phyloP scores from a whole-genome alignment of 345 rosid genomes.

The Boechera divaricarpa region DNA sequence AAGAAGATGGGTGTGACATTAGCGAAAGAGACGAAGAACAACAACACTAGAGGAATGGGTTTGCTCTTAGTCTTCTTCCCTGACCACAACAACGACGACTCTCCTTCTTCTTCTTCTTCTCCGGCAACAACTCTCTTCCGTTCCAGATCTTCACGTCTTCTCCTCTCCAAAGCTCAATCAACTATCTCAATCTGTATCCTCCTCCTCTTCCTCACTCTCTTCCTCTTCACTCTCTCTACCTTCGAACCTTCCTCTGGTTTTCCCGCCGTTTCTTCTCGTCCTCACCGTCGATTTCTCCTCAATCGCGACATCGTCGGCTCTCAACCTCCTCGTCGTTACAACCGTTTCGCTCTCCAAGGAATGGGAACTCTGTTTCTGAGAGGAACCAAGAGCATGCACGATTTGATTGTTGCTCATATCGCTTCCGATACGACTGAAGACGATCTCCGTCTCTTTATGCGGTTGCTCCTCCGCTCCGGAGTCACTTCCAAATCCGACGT shows the following conservation, averaged over 20 bases:
- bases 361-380: constrained; percentile 45
- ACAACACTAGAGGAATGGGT: constrained; percentile 56
- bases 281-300: constrained; percentile 47
- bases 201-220: constrained; percentile 69
- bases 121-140: constrained; percentile 51
- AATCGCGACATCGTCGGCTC: constrained; percentile 31
- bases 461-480: constrained; percentile 72
- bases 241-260: constrained; percentile 62
- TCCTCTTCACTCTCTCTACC: constrained; percentile 88
- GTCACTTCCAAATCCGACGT: constrained; percentile 67
- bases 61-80: constrained; percentile 86
- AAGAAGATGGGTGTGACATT: constrained; percentile 39
- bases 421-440: constrained; percentile 56
- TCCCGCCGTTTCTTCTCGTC: constrained; percentile 36
- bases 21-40: constrained; percentile 39
- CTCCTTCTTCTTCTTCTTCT: constrained; percentile 33
- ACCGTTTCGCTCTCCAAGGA: constrained; percentile 42
- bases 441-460: constrained; percentile 66
- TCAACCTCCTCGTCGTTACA: not conserved
- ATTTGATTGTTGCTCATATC: constrained; percentile 61
- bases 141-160: constrained; percentile 47
- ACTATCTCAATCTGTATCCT: constrained; percentile 83
- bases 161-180: constrained; percentile 74
- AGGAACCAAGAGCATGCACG: constrained; percentile 47
- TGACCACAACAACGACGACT: constrained; percentile 40